A percentile compares a stretch with the other conserved stretches of the same genome.
These are phyloP conservation scores for Solanum rostratum DNA, from an alignment of 257 asterid species.

Conservation along the genomic window DNA sequence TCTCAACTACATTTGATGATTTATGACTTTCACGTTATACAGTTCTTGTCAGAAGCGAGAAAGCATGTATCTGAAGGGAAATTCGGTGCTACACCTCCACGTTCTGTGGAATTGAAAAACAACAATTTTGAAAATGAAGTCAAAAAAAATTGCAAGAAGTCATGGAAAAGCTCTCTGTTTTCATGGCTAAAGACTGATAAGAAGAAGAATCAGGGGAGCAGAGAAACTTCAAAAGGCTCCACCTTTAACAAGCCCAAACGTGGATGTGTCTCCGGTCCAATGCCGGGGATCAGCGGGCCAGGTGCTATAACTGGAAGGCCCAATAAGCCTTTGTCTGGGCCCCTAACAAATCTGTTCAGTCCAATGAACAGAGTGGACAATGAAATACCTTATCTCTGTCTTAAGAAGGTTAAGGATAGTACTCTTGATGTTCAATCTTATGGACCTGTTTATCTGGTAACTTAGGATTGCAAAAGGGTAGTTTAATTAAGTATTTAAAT, in stretches of 20 bases:
- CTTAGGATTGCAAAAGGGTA: constrained; percentile 19
- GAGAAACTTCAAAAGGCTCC: constrained; percentile 9
- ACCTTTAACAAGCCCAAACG: constrained; percentile 14
- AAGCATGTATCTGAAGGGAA: constrained; percentile 9
- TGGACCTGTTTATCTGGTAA: constrained; percentile 76
- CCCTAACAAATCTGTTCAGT: constrained; percentile 28
- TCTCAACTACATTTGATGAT: not conserved
- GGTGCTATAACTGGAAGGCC: constrained; percentile 7
- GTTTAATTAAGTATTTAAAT: not conserved
- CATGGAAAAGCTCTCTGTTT: constrained; percentile 62
- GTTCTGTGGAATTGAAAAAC: constrained; percentile 7
- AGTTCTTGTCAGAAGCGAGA: constrained; percentile 75
- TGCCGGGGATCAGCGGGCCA: constrained; percentile 1
- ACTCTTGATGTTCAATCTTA: constrained; percentile 32
- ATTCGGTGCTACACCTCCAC: not conserved
- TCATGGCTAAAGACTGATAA: constrained; percentile 48
- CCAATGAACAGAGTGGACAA: constrained; percentile 21
- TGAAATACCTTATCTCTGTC: constrained; percentile 50
- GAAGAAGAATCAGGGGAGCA: constrained; percentile 22
- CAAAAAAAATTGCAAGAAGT: constrained; percentile 27
- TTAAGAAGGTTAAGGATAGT: constrained; percentile 18
- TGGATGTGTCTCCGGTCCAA: constrained; percentile 44
- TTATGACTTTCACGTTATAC: not conserved
- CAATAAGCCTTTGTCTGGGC: constrained; percentile 42
- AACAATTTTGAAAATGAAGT: constrained; percentile 8